Percentiles rank a stretch among this genome's conserved stretches.
phyloP scores from a whole-genome alignment of 495 filamentous ascomycete species.

The Hypoxylon rickii region DNA sequence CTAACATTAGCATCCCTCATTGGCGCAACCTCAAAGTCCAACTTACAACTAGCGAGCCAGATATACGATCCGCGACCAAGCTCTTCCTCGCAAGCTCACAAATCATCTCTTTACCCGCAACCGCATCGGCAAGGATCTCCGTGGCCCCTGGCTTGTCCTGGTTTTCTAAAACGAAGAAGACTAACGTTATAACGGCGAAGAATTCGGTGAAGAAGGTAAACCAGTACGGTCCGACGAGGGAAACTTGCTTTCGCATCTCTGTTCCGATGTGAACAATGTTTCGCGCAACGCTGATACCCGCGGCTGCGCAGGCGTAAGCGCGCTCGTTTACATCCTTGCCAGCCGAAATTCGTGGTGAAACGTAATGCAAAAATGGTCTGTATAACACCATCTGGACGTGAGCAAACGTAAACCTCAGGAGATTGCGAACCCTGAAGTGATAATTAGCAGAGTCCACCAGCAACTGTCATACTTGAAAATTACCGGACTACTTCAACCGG shows the following conservation, averaged over 20 bases:
- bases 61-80: conserved; percentile 85
- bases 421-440: conserved; percentile 73
- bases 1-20: conserved; percentile 12
- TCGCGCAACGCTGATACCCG: conserved; percentile 85
- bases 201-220: conserved; percentile 96
- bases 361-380: conserved; percentile 92
- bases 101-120: conserved; percentile 81
- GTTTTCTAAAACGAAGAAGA: conserved; percentile 92
- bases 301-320: conserved; percentile 89
- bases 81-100: conserved; percentile 78
- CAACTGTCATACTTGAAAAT: conserved; percentile 19
- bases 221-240: conserved; percentile 93
- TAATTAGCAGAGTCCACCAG: conserved; percentile 25
- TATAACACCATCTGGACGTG: conserved; percentile 97
- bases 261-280: conserved; percentile 93
- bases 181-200: conserved; percentile 85
- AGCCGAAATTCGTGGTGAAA: conserved; percentile 68
- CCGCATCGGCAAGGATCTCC: conserved; percentile 81
- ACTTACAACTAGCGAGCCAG: conserved; percentile 70
- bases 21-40: neutral
- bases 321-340: conserved; percentile 77
- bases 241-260: conserved; percentile 81
- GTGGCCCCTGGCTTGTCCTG: conserved; percentile 75
- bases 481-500: conserved; percentile 77
- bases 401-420: conserved; percentile 83